Percentiles rank a stretch among this genome's conserved stretches.
phyloP scores from a whole-genome alignment of 2,329 filamentous ascomycete genomes.

The Fusarium secorum region DNA sequence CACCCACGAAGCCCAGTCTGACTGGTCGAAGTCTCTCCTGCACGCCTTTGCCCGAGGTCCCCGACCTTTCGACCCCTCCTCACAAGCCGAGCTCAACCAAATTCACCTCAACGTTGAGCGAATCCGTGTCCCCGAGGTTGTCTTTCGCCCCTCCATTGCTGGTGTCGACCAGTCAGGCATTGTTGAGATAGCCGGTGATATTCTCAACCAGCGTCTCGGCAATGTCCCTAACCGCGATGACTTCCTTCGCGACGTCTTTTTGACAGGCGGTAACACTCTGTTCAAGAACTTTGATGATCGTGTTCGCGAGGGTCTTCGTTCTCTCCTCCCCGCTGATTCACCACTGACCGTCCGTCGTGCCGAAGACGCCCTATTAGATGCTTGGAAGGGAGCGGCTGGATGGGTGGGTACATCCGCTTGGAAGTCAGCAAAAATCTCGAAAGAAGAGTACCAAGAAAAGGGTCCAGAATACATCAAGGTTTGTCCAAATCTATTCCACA shows the following conservation, averaged over 20 bases:
- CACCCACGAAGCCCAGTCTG: conserved; percentile 88
- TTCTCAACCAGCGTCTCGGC: conserved; percentile 82
- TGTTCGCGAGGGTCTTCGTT: conserved; percentile 74
- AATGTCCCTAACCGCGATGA: conserved; percentile 66
- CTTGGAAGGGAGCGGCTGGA: conserved; percentile 89
- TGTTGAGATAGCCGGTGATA: conserved; percentile 89
- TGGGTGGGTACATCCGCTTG: conserved; percentile 75
- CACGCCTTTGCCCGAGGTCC: conserved; percentile 92
- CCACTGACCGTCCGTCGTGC: conserved; percentile 77
- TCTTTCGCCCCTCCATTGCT: conserved; percentile 92
- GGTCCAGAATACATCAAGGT: conserved; percentile 93
- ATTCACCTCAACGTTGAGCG: conserved; percentile 96
- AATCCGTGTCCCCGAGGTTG: conserved; percentile 90
- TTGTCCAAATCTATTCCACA: conserved; percentile 37
- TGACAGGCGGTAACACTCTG: conserved; percentile 91
- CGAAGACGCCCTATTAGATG: conserved; percentile 79
- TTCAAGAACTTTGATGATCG: conserved; percentile 89
- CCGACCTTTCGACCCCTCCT: conserved; percentile 82
- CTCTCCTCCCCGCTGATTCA: conserved; percentile 74
- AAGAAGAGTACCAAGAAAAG: conserved; percentile 89
- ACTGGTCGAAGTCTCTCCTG: conserved; percentile 92
- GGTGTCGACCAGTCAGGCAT: conserved; percentile 93
- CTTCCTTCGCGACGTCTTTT: conserved; percentile 85
- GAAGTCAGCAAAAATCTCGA: conserved; percentile 73
- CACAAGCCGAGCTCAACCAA: conserved; percentile 82